phyloP scores from a whole-genome alignment of 2,329 filamentous ascomycete species.

The Penicillium sumatraense region DNA sequence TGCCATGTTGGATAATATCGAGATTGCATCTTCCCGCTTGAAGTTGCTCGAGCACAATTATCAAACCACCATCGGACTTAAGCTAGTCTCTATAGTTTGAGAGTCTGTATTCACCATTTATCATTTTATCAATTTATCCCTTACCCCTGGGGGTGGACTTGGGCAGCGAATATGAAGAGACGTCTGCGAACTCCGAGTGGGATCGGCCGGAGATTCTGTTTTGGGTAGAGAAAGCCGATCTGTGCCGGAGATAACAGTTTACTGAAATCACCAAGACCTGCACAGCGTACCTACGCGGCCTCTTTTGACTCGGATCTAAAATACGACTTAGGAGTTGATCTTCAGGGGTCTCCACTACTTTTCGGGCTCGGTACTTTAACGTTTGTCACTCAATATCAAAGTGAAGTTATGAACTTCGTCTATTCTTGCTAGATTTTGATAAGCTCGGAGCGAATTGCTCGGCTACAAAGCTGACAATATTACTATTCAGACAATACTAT shows the following conservation, averaged over 20 bases:
- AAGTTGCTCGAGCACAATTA: not conserved
- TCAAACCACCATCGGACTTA: not conserved
- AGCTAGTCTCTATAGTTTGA: not conserved
- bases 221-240: slow-evolving; percentile 5
- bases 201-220: slow-evolving; percentile 5
- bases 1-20: too few species aligned
- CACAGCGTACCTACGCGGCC: slow-evolving; percentile 7
- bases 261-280: not conserved
- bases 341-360: not conserved
- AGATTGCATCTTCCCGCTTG: not conserved
- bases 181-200: too few species aligned
- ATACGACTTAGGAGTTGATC: slow-evolving; percentile 5
- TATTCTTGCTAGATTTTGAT: not conserved
- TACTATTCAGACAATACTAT: too few species aligned
- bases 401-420: not conserved
- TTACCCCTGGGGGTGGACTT: not conserved
- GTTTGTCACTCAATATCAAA: not conserved
- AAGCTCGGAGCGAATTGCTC: not conserved
- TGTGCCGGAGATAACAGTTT: not conserved
- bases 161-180: not conserved
- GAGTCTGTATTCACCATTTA: not conserved
- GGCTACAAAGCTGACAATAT: too few species aligned
- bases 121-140: not conserved
- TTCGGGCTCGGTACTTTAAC: not conserved
- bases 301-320: not conserved